Evolutionary conservation across 129 eudicot genomes (phyloP).

Genomic region (Centaurea solstitialis): DNA sequence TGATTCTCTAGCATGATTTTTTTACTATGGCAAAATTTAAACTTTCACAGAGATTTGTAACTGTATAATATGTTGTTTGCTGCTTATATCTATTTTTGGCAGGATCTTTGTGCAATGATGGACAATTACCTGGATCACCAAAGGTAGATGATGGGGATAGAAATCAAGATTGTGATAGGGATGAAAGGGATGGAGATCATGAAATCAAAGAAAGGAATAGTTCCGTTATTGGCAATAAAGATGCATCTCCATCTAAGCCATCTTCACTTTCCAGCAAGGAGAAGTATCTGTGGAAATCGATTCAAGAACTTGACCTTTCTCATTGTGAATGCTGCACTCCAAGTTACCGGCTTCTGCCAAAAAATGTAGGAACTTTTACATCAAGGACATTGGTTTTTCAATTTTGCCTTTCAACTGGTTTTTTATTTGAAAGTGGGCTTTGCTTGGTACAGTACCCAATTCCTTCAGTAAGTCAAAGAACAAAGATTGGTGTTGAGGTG

Average conservation of each 20-base stretch:
- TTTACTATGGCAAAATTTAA: conserved; percentile 1
- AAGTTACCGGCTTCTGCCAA: conserved; percentile 95
- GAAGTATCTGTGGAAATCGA: conserved; percentile 73
- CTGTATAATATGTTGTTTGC: neutral
- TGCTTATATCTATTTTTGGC: conserved; percentile 20
- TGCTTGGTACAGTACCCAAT: conserved; percentile 76
- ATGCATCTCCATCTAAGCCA: conserved; percentile 39
- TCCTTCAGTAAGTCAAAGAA: conserved; percentile 80
- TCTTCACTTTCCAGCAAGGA: conserved; percentile 59
- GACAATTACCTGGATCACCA: conserved; percentile 30
- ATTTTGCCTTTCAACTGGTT: conserved; percentile 13
- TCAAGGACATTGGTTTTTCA: conserved; percentile 2
- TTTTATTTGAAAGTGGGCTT: conserved; percentile 8
- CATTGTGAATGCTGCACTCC: conserved; percentile 95
- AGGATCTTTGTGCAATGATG: conserved; percentile 24
- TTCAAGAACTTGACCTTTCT: conserved; percentile 98
- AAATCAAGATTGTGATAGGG: conserved; percentile 42
- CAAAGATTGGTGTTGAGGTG: conserved; percentile 73
- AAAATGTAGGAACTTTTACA: conserved; percentile 64
- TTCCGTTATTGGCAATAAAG: conserved; percentile 40
- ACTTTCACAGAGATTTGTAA: conserved; percentile 14
- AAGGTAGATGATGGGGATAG: conserved; percentile 53
- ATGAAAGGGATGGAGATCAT: conserved; percentile 43
- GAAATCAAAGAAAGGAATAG: conserved; percentile 53
- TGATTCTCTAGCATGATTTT: conserved; percentile 13